Evolutionary conservation across 208 protist genomes (phyloP), one percentile per base, ranked within the genome.

Genomic region (Leptomonas pyrrhocoris): DNA sequence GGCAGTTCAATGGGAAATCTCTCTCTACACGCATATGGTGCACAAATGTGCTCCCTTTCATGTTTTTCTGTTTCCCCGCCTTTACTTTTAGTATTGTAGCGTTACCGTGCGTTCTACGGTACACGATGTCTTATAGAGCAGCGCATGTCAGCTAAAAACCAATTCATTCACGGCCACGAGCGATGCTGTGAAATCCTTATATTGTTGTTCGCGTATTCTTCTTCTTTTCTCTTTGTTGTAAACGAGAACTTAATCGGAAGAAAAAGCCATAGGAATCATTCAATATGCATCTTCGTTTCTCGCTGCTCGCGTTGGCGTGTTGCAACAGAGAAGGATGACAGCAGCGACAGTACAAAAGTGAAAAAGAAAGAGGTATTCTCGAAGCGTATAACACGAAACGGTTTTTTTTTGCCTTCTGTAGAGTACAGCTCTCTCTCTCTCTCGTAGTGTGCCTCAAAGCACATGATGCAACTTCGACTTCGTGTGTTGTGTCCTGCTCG

Each of bases 1-100:
- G 5, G 30, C 5, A 23, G 54, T 12, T 21, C 7, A 21, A 19
- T 30, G 56, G 48, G 56, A n/a, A 45, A 49, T 18, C 5, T 16
- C 28, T 18, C 5, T 16, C 28, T 46, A 49, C 48, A 61, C 56
- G 28, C 56, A 49, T 11, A 31, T 49, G 56, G 40, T 61, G 56
- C 40, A 3, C 38, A 61, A 49, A 31, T 46, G 56, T 61, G 48
- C 27, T 56, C 28, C 51, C 21, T 56, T 38, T 13, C 2, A 42
- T 36, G 18, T 27, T 54, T 12, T 64, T 43, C 15, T 60, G 8
- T 60, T 60, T 30, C n/a, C n/a, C n/a, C n/a, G n/a, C n/a, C n/a
- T n/a, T n/a, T n/a, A n/a, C n/a, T n/a, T n/a, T n/a, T n/a, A n/a
- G n/a, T n/a, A n/a, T n/a, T n/a, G n/a, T n/a, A n/a, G n/a, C n/a